Percentiles rank a stretch among this genome's conserved stretches.
phyloP scores from a whole-genome alignment of 2,329 filamentous ascomycete species.

The Pseudomassariella vexata region DNA sequence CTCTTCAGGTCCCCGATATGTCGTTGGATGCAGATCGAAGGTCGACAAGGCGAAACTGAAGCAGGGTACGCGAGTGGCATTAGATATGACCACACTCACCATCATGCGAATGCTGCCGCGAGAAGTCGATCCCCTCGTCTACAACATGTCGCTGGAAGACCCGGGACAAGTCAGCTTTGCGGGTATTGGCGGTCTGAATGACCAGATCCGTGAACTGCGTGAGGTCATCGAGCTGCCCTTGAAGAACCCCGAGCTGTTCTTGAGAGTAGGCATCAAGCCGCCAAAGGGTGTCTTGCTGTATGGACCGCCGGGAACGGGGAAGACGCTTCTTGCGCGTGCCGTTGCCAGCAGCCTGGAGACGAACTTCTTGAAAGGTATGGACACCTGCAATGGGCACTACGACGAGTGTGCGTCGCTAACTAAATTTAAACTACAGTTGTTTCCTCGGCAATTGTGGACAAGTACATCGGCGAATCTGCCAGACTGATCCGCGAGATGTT shows the following conservation, averaged over 20 bases:
- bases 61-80: conserved; percentile 93
- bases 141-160: conserved; percentile 99
- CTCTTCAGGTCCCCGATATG: conserved; percentile 93
- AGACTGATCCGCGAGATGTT: conserved; percentile 99
- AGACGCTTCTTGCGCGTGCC: conserved; percentile 88
- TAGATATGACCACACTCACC: conserved; percentile 98
- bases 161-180: conserved; percentile 96
- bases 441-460: conserved; percentile 97
- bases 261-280: conserved; percentile 96
- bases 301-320: conserved; percentile 92
- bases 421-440: conserved; percentile 58
- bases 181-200: conserved; percentile 94
- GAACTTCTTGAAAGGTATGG: conserved; percentile 90
- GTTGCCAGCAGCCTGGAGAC: conserved; percentile 96
- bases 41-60: conserved; percentile 97
- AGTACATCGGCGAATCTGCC: conserved; percentile 98
- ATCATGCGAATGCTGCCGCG: conserved; percentile 99
- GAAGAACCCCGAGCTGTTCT: conserved; percentile 97
- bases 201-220: conserved; percentile 93
- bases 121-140: conserved; percentile 96
- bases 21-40: conserved; percentile 96
- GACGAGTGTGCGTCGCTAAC: conserved; percentile 6
- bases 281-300: conserved; percentile 96
- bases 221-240: conserved; percentile 97
- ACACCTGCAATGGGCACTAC: background rate